Evolutionary conservation across 2,329 filamentous ascomycete genomes (phyloP).

Genomic region (Neoarthrinium moseri): DNA sequence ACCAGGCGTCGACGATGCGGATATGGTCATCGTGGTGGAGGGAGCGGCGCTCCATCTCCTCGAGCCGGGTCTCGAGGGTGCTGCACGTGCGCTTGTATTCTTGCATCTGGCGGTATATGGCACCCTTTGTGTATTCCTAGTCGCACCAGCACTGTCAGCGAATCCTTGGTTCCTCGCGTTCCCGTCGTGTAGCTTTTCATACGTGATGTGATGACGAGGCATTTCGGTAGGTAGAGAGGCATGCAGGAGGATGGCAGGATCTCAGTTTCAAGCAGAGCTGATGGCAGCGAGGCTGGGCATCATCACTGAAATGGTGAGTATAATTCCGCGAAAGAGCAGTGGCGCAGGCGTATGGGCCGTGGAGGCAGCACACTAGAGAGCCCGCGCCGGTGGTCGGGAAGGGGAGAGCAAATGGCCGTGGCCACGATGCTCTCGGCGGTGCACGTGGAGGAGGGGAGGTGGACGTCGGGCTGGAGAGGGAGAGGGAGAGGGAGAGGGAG

Average conservation of each 20-base stretch:
- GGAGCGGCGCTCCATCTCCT: slow-evolving; percentile 75
- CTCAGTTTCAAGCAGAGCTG: no score
- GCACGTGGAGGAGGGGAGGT: slow-evolving; percentile 10
- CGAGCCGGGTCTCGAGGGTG: slow-evolving; percentile 76
- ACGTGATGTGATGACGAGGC: slow-evolving; percentile 26
- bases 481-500: slow-evolving; percentile 10
- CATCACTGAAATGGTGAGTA: slow-evolving; percentile 33
- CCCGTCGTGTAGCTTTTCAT: slow-evolving; percentile 21
- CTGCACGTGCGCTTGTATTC: slow-evolving; percentile 92
- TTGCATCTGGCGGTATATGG: slow-evolving; percentile 95
- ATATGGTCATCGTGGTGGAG: slow-evolving; percentile 90
- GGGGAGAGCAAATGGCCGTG: no score
- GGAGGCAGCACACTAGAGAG: no score
- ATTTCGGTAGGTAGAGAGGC: slow-evolving; percentile 19
- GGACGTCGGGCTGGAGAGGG: slow-evolving; percentile 12
- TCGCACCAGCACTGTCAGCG: slow-evolving; percentile 36
- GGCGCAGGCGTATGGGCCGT: no score
- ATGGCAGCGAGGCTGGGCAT: slow-evolving; percentile 27
- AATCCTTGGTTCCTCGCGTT: slow-evolving; percentile 20
- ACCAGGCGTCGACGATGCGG: slow-evolving; percentile 88
- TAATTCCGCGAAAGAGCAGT: slow-evolving; percentile 20
- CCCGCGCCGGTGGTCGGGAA: no score
- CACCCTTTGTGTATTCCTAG: slow-evolving; percentile 91
- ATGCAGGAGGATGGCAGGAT: slow-evolving; percentile 12
- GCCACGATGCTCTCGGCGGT: neutral